Percentiles rank a stretch among this genome's conserved stretches.
These are phyloP conservation scores for Carex arenaria DNA, from an alignment of 202 grass and related monocot species.

Conservation along the genomic window DNA sequence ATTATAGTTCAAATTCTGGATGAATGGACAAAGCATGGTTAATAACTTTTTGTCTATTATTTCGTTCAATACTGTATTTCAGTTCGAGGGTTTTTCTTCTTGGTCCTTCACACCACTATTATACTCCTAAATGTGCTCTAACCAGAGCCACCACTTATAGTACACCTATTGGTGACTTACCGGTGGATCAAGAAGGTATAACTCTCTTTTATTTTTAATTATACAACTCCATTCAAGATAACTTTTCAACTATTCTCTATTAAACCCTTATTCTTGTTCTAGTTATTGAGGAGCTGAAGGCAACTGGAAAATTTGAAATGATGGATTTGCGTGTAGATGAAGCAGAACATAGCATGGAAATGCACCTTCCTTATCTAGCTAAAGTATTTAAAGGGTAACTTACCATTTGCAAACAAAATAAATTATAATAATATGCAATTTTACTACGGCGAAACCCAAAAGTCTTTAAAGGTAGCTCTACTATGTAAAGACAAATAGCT, in stretches of 20 bases:
- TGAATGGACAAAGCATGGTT: neutral
- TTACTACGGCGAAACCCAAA: neutral
- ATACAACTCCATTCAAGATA: constrained; percentile 5
- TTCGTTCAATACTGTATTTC: constrained; percentile 22
- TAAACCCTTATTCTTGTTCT: constrained; percentile 23
- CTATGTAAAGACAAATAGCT: neutral
- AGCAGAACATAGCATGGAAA: constrained; percentile 99
- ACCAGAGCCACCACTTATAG: constrained; percentile 65
- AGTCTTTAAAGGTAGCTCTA: neutral
- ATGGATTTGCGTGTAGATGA: constrained; percentile 97
- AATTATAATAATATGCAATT: neutral
- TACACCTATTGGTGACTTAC: constrained; percentile 87
- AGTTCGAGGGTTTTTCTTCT: constrained; percentile 95
- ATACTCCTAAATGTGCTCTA: constrained; percentile 89
- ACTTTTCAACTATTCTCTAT: neutral
- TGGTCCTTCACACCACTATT: constrained; percentile 96
- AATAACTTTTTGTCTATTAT: constrained; percentile 15
- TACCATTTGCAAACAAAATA: neutral
- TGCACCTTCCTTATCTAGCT: constrained; percentile 96
- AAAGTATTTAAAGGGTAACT: constrained; percentile 93
- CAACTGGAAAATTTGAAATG: constrained; percentile 83
- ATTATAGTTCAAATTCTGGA: neutral
- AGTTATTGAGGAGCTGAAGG: constrained; percentile 69
- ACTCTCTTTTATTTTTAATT: constrained; percentile 28
- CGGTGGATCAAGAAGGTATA: constrained; percentile 85